These are phyloP conservation scores for Thalassiosira livingstoniorum DNA, from an alignment of 352 stramenopile species.

Conservation along the genomic window DNA sequence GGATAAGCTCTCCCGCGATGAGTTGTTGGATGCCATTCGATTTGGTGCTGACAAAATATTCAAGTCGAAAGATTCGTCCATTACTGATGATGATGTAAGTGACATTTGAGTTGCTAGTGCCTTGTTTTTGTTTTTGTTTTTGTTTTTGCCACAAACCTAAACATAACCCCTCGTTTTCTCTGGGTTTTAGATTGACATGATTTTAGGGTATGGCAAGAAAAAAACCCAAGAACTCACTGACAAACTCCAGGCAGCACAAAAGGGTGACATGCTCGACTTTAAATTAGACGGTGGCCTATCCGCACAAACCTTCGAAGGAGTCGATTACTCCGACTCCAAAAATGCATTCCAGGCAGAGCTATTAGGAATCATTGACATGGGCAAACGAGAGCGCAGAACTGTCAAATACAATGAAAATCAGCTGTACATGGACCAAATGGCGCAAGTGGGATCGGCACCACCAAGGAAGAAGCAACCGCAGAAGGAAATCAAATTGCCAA, in stretches of 20 bases:
- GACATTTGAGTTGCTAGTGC: background rate
- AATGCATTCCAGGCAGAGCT: slow-evolving; percentile 65
- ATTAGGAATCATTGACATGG: slow-evolving; percentile 84
- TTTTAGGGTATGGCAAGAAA: slow-evolving; percentile 88
- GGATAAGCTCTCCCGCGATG: slow-evolving; percentile 93
- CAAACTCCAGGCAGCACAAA: slow-evolving; percentile 86
- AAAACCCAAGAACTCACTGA: slow-evolving; percentile 86
- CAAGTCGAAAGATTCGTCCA: slow-evolving; percentile 93
- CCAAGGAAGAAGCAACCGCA: slow-evolving; percentile 73
- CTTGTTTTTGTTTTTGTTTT: background rate
- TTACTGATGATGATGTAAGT: slow-evolving; percentile 93
- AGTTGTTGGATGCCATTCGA: slow-evolving; percentile 96
- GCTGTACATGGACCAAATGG: slow-evolving; percentile 74
- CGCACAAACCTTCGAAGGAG: slow-evolving; percentile 95
- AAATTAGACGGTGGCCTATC: slow-evolving; percentile 90
- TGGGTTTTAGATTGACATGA: slow-evolving; percentile 91
- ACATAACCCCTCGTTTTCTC: background rate
- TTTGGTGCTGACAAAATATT: slow-evolving; percentile 99
- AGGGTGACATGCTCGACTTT: slow-evolving; percentile 89
- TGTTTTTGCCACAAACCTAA: background rate
- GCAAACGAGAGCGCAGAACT: slow-evolving; percentile 82
- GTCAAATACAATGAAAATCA: slow-evolving; percentile 82
- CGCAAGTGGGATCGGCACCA: slow-evolving; percentile 51
- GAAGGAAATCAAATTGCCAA: slow-evolving; percentile 82
- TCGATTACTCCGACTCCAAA: slow-evolving; percentile 91